These are phyloP conservation scores for Eucalyptus polyanthemos DNA, from an alignment of 345 rosid species.

Conservation along the genomic window DNA sequence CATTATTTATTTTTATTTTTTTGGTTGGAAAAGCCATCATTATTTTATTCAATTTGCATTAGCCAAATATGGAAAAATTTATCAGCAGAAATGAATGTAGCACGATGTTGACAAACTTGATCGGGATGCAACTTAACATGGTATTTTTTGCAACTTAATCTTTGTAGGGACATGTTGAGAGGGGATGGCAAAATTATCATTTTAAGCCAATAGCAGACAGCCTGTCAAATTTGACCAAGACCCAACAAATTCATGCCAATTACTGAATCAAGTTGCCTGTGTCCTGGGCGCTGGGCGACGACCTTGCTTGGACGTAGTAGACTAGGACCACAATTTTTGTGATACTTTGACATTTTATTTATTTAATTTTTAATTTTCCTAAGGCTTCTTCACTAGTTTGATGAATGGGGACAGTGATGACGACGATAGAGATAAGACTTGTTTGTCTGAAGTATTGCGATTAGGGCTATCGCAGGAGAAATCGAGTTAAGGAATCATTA, in stretches of 20 bases:
- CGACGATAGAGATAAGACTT: background rate
- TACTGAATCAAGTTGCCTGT: too few species aligned
- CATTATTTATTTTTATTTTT: too few species aligned
- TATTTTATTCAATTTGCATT: background rate
- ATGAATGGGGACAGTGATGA: fast-evolving
- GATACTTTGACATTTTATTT: background rate
- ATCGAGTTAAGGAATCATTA: background rate
- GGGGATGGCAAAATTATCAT: too few species aligned
- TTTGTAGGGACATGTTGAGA: too few species aligned
- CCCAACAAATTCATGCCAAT: too few species aligned
- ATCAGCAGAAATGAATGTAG: too few species aligned
- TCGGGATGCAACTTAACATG: too few species aligned
- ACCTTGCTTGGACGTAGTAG: background rate
- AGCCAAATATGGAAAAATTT: too few species aligned
- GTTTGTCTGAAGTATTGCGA: background rate
- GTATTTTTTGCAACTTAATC: too few species aligned
- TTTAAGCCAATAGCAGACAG: too few species aligned
- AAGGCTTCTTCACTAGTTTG: background rate
- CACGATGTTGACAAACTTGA: too few species aligned
- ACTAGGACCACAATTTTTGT: background rate
- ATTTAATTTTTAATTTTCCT: background rate
- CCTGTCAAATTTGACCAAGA: too few species aligned
- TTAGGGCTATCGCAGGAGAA: background rate
- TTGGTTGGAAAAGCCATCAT: background rate
- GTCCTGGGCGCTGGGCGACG: background rate